Evolutionary conservation across 1,139 yeast species (phyloP), one percentile per base, ranked within the genome.

Genomic region (Debaryomyces psychrophilus): DNA sequence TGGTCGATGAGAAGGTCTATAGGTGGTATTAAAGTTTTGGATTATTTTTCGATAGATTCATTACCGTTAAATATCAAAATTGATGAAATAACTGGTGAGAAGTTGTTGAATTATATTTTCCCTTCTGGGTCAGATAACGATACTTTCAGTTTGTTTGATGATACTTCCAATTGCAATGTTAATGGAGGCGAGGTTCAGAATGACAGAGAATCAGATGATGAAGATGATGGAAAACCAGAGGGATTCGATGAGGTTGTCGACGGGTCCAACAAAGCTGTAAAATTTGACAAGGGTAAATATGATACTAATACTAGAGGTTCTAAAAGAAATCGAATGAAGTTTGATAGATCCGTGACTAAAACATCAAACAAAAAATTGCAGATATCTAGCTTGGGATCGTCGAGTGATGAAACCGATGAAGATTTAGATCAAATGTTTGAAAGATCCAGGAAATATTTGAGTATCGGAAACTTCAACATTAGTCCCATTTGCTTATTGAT

Each of bases 1-100:
- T 86, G 93, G 93, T 76, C 79, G 4, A 78, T 84, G 82, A 81
- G 79, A 50, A 70, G 79, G 44, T 79, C 85, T 12, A 79, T 85
- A 37, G 92, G 90, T 37, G 92, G 92, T 1, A 84, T 85, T 49
- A 74, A 78, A 52, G 73, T 85, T 31, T 69, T 85, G 50, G 83
- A 79, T 52, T 67, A 73, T 50, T 76, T 83, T 43, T 79, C 76
- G 41, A 68, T 85, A 28, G 62, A 67, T 27, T 68, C 86, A 5
- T 67, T 72, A 44, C 90, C 90, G 37, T 66, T 85, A 50, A 76
- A 75, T 42, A 55, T 85, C 44, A 76, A 78, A 44, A 55, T 85
- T 31, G 93, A 86, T 54, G 87, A 84, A 57, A 64, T 66, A 31
- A 82, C 87, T 9, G 84, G 88, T 4, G 69, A 69, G 39, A 80